phyloP scores from a whole-genome alignment of 495 filamentous ascomycete species.

The Extremus antarcticus region DNA sequence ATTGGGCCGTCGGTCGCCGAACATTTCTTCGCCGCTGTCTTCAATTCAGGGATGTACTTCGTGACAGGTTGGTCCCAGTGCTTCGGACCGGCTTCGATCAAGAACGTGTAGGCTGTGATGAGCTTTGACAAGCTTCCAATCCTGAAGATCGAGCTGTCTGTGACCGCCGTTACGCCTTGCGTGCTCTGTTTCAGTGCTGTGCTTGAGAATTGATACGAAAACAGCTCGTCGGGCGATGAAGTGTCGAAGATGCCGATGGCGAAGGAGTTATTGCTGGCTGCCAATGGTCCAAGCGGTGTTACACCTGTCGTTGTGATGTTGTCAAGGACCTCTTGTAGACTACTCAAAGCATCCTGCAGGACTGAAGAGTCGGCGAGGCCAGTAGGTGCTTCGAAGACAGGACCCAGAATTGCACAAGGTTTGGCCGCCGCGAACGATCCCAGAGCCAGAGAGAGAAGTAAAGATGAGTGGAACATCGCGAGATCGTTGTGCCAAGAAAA shows the following conservation, averaged over 20 bases:
- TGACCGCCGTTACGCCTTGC: conserved; percentile 30
- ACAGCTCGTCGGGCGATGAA: no score
- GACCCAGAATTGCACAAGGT: conserved; percentile 11
- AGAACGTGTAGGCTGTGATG: conserved; percentile 36
- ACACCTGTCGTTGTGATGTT: conserved; percentile 2
- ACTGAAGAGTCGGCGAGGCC: conserved; percentile 1
- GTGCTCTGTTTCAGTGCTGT: not conserved
- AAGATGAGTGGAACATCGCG: not conserved
- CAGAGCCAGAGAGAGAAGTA: not conserved
- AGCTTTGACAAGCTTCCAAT: conserved; percentile 43
- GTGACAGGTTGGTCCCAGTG: conserved; percentile 37
- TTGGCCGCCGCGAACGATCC: not conserved
- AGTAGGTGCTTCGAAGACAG: conserved; percentile 9
- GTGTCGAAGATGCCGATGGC: not conserved
- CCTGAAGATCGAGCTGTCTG: conserved; percentile 36
- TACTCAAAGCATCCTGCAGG: conserved; percentile 6
- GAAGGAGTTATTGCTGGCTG: conserved; percentile 16
- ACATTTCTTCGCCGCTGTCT: conserved; percentile 9
- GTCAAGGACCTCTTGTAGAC: conserved; percentile 9
- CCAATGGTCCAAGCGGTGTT: conserved; percentile 15
- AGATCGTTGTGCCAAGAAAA: not conserved
- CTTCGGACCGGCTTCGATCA: conserved; percentile 34
- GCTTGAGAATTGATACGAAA: not conserved
- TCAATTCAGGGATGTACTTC: conserved; percentile 46
- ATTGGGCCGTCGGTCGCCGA: conserved; percentile 8